Evolutionary conservation across 2,329 filamentous ascomycete species (phyloP).

Genomic region (Phialophora tarda): DNA sequence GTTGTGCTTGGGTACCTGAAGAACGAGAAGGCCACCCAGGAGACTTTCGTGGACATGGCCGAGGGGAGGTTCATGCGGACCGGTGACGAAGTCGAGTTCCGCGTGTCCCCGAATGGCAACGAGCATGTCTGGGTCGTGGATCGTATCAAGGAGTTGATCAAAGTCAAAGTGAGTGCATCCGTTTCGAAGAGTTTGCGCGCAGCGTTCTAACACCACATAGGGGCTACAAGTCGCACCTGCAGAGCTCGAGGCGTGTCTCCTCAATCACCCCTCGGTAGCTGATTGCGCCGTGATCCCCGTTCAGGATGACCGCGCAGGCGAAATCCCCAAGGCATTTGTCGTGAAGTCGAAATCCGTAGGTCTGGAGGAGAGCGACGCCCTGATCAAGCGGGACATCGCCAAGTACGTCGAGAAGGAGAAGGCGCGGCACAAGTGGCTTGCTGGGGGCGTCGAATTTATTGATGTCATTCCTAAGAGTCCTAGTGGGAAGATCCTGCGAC

Average conservation of each 20-base stretch:
- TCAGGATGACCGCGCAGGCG: conserved; percentile 66
- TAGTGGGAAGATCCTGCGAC: conserved; percentile 67
- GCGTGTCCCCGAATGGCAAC: conserved; percentile 66
- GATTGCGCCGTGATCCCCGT: conserved; percentile 81
- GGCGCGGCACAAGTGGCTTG: conserved; percentile 66
- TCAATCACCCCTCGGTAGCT: conserved; percentile 74
- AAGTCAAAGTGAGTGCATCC: conserved; percentile 69
- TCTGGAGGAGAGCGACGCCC: conserved; percentile 58
- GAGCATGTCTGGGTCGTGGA: conserved; percentile 77
- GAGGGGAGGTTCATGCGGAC: conserved; percentile 76
- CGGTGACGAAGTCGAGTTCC: conserved; percentile 80
- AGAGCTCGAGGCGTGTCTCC: conserved; percentile 79
- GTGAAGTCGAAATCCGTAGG: conserved; percentile 62
- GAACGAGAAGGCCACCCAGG: conserved; percentile 79
- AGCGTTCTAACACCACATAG: conserved; percentile 49
- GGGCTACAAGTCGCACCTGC: conserved; percentile 83
- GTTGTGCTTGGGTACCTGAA: conserved; percentile 84
- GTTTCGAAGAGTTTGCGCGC: neutral
- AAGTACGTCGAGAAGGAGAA: conserved; percentile 67
- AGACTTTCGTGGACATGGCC: conserved; percentile 73
- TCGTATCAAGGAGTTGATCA: conserved; percentile 78
- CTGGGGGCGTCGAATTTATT: conserved; percentile 64
- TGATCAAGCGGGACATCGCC: conserved; percentile 57
- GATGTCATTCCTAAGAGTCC: conserved; percentile 66
- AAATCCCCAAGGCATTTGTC: conserved; percentile 68